Conservation (phyloP, 2,329 filamentous ascomycete genomes). For the Aureobasidium pullulans region DNA sequence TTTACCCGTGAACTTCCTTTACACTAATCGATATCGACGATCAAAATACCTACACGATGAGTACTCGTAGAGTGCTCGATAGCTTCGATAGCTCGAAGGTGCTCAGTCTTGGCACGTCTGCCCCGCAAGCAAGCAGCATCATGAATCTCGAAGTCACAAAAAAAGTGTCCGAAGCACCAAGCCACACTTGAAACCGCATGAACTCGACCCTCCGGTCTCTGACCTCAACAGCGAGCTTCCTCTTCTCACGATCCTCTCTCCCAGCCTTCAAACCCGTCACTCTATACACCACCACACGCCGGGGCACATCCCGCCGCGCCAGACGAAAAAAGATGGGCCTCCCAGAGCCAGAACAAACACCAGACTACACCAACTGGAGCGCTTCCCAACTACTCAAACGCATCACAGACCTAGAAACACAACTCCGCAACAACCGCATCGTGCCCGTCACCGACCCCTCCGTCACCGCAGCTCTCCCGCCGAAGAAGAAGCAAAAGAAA, state of each 20-base stretch:
- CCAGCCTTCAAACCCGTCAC: background rate
- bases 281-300: background rate
- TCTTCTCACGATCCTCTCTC: background rate
- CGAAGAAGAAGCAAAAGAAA: slow-evolving; percentile 24
- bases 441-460: background rate
- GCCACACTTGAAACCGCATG: background rate
- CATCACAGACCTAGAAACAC: slow-evolving; percentile 59
- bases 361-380: slow-evolving; percentile 9
- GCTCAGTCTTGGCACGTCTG: background rate
- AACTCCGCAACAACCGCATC: slow-evolving; percentile 41
- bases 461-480: background rate
- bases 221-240: background rate
- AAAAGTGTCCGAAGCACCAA: background rate
- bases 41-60: too few relatives aligned
- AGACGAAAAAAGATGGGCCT: background rate
- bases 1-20: too few relatives aligned
- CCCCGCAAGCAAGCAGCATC: background rate
- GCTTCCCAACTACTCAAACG: slow-evolving; percentile 57
- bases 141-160: background rate
- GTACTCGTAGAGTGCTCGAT: too few relatives aligned
- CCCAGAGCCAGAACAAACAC: background rate
- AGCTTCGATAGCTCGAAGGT: background rate
- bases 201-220: background rate
- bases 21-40: too few relatives aligned
- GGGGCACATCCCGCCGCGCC: background rate